Evolutionary conservation across 768 basidiomycete genomes (phyloP).

Genomic region (Mrakia gelida): DNA sequence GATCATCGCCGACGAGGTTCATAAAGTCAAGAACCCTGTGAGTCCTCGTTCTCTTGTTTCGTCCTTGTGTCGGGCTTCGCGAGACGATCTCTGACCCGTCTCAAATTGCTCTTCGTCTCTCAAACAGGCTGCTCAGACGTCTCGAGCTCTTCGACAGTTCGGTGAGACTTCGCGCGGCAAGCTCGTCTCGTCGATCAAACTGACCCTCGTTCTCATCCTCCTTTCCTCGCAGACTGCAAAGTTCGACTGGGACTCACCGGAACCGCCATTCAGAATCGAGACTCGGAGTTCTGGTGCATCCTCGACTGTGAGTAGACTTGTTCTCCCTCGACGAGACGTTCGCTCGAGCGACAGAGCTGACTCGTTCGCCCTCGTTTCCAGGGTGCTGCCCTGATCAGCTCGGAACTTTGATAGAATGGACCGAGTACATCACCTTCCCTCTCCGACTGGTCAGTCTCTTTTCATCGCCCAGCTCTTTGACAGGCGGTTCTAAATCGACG

Average conservation of each 20-base stretch:
- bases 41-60: neutral
- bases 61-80: no score
- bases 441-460: conserved; percentile 34
- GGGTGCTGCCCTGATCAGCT: conserved; percentile 79
- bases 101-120: neutral
- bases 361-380: conserved; percentile 50
- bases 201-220: conserved; percentile 36
- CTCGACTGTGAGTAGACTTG: neutral
- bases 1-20: conserved; percentile 74
- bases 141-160: no score
- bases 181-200: no score
- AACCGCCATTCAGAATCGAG: conserved; percentile 75
- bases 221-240: conserved; percentile 59
- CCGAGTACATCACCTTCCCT: conserved; percentile 54
- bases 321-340: neutral
- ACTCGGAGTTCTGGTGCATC: conserved; percentile 86
- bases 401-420: conserved; percentile 73
- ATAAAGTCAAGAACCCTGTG: conserved; percentile 73
- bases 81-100: neutral
- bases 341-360: neutral
- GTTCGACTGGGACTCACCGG: conserved; percentile 83
- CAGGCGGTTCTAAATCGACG: no score
- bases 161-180: no score
- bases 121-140: no score
- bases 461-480: no score